These are phyloP conservation scores for Vaccinium myrtillus DNA, from an alignment of 148 eudicot genomes.

Conservation along the genomic window DNA sequence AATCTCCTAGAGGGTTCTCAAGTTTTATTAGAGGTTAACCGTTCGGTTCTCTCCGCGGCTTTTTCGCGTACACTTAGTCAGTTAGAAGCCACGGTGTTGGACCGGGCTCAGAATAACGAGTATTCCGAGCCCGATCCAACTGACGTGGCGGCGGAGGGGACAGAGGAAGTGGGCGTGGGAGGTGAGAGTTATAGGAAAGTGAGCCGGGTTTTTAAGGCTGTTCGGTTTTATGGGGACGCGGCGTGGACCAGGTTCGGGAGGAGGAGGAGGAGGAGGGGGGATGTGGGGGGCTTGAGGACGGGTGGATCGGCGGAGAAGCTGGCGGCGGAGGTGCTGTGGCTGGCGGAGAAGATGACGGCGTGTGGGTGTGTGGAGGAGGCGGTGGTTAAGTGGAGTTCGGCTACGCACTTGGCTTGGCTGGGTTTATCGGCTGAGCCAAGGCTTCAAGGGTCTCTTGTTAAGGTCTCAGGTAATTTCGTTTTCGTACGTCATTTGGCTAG, in stretches of 20 bases:
- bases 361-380: slow-evolving; percentile 60
- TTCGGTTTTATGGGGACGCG: slow-evolving; percentile 25
- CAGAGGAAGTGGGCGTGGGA: neutral
- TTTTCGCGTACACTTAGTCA: slow-evolving; percentile 45
- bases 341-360: slow-evolving; percentile 61
- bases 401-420: slow-evolving; percentile 61
- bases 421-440: slow-evolving; percentile 56
- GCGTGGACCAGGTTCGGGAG: slow-evolving; percentile 36
- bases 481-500: neutral
- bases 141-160: neutral
- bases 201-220: slow-evolving; percentile 34
- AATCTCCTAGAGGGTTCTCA: slow-evolving; percentile 43
- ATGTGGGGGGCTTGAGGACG: neutral
- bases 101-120: neutral
- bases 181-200: slow-evolving; percentile 14
- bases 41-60: slow-evolving; percentile 48
- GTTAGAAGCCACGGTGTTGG: slow-evolving; percentile 46
- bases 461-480: slow-evolving; percentile 51
- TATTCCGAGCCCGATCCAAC: neutral
- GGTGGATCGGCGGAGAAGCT: slow-evolving; percentile 57
- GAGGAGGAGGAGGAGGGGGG: slow-evolving; percentile 18
- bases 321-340: slow-evolving; percentile 78
- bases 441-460: slow-evolving; percentile 71
- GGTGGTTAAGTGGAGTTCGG: slow-evolving; percentile 59
- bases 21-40: slow-evolving; percentile 45